These are phyloP conservation scores for Suhomyces coccinellae DNA, from an alignment of 1,139 yeast genomes.

Conservation along the genomic window DNA sequence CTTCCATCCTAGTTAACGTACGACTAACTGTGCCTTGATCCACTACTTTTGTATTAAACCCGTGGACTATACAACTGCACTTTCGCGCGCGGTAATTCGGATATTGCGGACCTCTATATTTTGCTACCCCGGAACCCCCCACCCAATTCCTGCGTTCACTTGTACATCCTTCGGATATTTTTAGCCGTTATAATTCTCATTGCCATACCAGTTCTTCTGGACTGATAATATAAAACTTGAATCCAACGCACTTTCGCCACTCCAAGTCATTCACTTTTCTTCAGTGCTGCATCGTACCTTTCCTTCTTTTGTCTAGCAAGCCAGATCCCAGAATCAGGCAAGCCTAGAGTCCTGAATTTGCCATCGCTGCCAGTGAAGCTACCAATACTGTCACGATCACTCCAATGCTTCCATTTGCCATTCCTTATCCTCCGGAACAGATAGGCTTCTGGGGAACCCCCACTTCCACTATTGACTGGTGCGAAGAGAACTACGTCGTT, in stretches of 20 bases:
- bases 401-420: constrained; percentile 48
- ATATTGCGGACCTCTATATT: not conserved
- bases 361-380: too few relatives aligned
- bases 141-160: not conserved
- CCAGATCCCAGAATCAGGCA: too few relatives aligned
- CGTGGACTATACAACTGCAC: too few relatives aligned
- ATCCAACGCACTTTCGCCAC: not conserved
- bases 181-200: not conserved
- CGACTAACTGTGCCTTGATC: too few relatives aligned
- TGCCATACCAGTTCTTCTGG: not conserved
- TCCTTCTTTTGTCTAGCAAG: not conserved
- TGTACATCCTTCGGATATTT: not conserved
- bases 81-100: not conserved
- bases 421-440: constrained; percentile 48
- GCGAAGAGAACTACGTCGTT: constrained; percentile 91
- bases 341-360: too few relatives aligned
- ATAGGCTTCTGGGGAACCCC: constrained; percentile 52
- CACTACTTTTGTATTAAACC: too few relatives aligned
- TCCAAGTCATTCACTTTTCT: not conserved
- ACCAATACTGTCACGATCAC: not conserved
- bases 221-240: not conserved
- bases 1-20: too few relatives aligned
- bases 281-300: not conserved
- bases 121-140: not conserved
- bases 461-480: constrained; percentile 87